phyloP scores from a whole-genome alignment of 805 yeast species.

The Candida taoyuanica region DNA sequence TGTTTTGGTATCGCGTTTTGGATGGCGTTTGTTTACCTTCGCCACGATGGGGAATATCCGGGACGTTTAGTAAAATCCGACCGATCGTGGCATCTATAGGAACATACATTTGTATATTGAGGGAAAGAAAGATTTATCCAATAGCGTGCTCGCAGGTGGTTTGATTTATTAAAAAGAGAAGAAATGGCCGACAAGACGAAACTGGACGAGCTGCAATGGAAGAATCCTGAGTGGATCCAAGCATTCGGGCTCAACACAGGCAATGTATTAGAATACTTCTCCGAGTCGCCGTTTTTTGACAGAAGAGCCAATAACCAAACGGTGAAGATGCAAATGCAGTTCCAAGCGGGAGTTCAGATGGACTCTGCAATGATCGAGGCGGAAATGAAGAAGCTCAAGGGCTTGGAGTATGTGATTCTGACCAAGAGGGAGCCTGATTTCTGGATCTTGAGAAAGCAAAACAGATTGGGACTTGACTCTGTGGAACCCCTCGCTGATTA shows the following conservation, averaged over 20 bases:
- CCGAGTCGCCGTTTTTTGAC: conserved; percentile 93
- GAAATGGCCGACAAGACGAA: conserved; percentile 28
- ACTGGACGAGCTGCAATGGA: conserved; percentile 93
- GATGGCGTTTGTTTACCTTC: conserved; percentile 5
- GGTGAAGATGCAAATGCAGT: conserved; percentile 91
- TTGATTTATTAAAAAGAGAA: no score
- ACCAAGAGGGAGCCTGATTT: conserved; percentile 82
- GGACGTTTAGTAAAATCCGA: no score
- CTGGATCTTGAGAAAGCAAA: conserved; percentile 87
- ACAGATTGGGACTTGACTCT: conserved; percentile 49
- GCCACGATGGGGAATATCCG: neutral
- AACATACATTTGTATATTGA: no score
- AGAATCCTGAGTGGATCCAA: conserved; percentile 96
- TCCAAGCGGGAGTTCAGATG: conserved; percentile 45
- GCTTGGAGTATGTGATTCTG: conserved; percentile 77
- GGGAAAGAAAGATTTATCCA: no score
- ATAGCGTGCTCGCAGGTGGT: no score
- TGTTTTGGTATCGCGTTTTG: conserved; percentile 2
- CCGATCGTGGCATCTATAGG: no score
- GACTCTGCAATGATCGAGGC: conserved; percentile 38
- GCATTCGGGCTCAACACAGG: conserved; percentile 80
- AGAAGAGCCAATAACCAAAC: conserved; percentile 92
- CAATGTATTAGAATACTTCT: conserved; percentile 87
- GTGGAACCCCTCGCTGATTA: conserved; percentile 64
- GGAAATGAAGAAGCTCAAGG: conserved; percentile 73